Percentiles rank a stretch among this genome's conserved stretches.
Conservation (phyloP, 1,139 yeast genomes). For the Zygoascus sp. region DNA sequence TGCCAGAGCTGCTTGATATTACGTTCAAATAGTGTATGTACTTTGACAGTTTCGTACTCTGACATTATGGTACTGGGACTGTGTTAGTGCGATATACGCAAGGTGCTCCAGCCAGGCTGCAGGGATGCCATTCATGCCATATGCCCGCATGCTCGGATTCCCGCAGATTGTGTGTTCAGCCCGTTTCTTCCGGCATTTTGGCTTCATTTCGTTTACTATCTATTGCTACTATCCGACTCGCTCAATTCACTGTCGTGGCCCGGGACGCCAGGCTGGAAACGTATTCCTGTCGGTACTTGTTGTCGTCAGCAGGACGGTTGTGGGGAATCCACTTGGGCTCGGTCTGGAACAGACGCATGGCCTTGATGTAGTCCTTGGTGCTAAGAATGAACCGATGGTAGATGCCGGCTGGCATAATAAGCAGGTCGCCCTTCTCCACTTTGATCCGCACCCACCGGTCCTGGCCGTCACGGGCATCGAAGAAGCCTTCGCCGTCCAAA, state of each 20-base stretch:
- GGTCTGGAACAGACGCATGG: constrained; percentile 81
- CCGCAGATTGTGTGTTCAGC: no score
- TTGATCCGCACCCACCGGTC: constrained; percentile 78
- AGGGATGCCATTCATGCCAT: no score
- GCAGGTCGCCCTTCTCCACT: constrained; percentile 59
- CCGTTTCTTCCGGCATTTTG: no score
- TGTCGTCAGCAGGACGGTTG: constrained; percentile 53
- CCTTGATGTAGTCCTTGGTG: constrained; percentile 57
- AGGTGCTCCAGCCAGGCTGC: no score
- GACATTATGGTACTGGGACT: no score
- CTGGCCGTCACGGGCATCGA: constrained; percentile 69
- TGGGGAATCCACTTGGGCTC: constrained; percentile 97
- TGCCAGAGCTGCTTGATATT: no score
- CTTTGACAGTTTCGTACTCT: no score
- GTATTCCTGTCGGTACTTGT: constrained; percentile 42
- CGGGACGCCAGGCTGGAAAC: constrained; percentile 26
- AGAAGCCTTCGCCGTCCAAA: constrained; percentile 85
- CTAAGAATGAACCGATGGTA: constrained; percentile 87
- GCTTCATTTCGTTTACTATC: no score
- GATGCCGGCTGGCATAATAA: constrained; percentile 74
- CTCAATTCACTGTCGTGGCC: background rate
- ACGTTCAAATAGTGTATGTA: no score
- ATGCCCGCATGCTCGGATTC: no score
- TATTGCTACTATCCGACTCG: no score
- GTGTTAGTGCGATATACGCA: no score